phyloP scores from a whole-genome alignment of 2,329 filamentous ascomycete genomes.

The Neodidymelliopsis sp. region DNA sequence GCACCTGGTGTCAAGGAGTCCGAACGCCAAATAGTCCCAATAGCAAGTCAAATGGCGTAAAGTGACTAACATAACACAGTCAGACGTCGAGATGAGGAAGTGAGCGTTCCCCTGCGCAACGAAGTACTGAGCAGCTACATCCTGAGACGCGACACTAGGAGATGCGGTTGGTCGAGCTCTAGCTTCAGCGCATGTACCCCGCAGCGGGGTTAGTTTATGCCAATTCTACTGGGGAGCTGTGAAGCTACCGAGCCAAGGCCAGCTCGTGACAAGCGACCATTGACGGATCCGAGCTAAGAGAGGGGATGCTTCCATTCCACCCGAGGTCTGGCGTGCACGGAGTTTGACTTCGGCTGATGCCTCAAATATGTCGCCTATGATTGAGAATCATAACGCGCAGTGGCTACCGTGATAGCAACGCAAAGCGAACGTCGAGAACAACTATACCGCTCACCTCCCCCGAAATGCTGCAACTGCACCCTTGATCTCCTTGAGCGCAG shows the following conservation, averaged over 20 bases:
- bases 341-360: neutral
- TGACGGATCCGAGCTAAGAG: constrained; percentile 1
- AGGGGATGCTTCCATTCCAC: constrained; percentile 2
- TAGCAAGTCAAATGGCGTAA: neutral
- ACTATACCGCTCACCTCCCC: neutral
- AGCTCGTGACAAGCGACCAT: neutral
- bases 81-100: neutral
- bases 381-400: too few species aligned
- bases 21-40: neutral
- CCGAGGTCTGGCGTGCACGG: constrained; percentile 5
- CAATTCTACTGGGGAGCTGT: neutral
- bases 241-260: constrained; percentile 18
- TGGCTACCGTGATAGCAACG: too few species aligned
- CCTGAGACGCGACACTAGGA: neutral
- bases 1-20: neutral
- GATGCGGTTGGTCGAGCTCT: neutral
- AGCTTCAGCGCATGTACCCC: constrained; percentile 5
- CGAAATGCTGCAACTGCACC: constrained; percentile 15
- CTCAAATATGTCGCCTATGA: too few species aligned
- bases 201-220: constrained; percentile 10
- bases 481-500: constrained; percentile 74
- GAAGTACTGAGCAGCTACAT: neutral
- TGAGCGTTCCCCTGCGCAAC: neutral
- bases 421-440: neutral
- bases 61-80: neutral